These are phyloP conservation scores for Cylindrotheca closterium DNA, from an alignment of 108 stramenopile genomes.

Conservation along the genomic window DNA sequence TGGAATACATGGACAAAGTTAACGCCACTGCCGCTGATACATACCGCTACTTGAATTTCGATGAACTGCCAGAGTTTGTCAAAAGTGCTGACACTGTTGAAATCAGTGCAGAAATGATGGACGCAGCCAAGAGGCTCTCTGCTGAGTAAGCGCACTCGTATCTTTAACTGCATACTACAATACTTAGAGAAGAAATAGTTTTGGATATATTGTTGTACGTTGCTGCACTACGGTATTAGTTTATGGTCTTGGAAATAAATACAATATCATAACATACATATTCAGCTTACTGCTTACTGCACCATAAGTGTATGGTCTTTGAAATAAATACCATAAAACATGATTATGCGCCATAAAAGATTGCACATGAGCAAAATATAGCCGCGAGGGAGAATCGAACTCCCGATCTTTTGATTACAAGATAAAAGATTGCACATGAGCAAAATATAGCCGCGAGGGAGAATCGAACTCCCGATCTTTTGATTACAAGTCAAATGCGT, in stretches of 20 bases:
- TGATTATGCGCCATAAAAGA: too few relatives aligned
- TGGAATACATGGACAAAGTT: conserved; percentile 77
- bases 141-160: conserved; percentile 7
- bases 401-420: conserved; percentile 40
- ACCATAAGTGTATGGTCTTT: too few relatives aligned
- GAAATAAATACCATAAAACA: too few relatives aligned
- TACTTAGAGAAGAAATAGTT: too few relatives aligned
- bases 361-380: background rate
- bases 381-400: conserved; percentile 32
- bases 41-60: conserved; percentile 97
- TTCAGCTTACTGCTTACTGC: too few relatives aligned
- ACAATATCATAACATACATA: too few relatives aligned
- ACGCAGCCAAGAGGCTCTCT: conserved; percentile 73
- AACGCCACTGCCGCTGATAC: conserved; percentile 88
- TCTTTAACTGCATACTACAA: background rate
- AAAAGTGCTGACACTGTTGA: conserved; percentile 77
- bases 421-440: background rate
- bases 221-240: too few relatives aligned
- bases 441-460: conserved; percentile 2
- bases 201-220: too few relatives aligned
- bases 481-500: conserved; percentile 73
- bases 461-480: conserved; percentile 58
- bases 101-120: conserved; percentile 87
- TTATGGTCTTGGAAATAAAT: too few relatives aligned
- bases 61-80: conserved; percentile 89